Evolutionary conservation across 83 land plant genomes (phyloP).

Genomic region (Picea abies): DNA sequence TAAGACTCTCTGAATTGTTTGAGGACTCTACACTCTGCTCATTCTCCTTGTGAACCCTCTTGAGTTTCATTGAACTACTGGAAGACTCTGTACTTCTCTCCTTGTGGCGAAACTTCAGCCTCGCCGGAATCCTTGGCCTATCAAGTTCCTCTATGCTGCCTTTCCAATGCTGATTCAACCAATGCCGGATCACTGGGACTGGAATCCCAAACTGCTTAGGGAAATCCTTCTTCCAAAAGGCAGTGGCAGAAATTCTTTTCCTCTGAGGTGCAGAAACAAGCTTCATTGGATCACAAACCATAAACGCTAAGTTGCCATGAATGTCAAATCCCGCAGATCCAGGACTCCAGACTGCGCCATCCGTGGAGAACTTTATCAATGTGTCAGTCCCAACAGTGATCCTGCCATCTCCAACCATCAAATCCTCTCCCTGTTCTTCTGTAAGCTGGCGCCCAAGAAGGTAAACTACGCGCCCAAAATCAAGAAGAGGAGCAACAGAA

Average conservation of each 20-base stretch:
- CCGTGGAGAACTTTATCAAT: conserved; percentile 67
- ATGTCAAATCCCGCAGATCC: conserved; percentile 83
- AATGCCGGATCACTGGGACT: conserved; percentile 66
- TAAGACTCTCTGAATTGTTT: neutral
- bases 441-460: conserved; percentile 35
- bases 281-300: conserved; percentile 87
- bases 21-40: conserved; percentile 6
- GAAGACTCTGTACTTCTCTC: conserved; percentile 7
- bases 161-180: conserved; percentile 82
- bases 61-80: neutral
- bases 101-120: conserved; percentile 8
- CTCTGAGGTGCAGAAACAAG: conserved; percentile 58
- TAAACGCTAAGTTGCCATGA: conserved; percentile 78
- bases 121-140: conserved; percentile 58
- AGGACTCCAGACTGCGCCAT: conserved; percentile 65
- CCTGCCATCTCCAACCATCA: conserved; percentile 66
- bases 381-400: conserved; percentile 82
- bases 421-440: conserved; percentile 44
- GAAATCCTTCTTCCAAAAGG: conserved; percentile 58
- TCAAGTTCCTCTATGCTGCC: conserved; percentile 71
- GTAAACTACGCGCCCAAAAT: conserved; percentile 59
- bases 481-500: conserved; percentile 54
- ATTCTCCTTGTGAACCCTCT: neutral
- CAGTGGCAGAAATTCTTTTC: conserved; percentile 50
- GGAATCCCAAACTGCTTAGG: conserved; percentile 77